Evolutionary conservation across 192 early-diverging fungal species (phyloP).

Genomic region (Coemansia sp.): DNA sequence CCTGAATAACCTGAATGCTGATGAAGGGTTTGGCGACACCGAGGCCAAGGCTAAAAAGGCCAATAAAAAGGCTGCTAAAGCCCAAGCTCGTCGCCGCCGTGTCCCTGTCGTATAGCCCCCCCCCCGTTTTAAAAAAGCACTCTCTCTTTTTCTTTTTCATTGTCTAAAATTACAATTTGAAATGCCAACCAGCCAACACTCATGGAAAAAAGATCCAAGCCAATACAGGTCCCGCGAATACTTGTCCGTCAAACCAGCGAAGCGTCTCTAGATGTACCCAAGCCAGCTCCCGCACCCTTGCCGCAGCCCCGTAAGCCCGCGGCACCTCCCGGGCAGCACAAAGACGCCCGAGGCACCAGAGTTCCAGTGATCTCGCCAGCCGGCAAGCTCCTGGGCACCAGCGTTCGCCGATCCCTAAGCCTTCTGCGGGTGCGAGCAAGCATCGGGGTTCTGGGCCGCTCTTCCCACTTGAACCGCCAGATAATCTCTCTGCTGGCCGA

Average conservation of each 20-base stretch:
- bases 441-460: conserved; percentile 25
- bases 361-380: conserved; percentile 5
- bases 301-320: too few relatives aligned
- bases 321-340: not conserved
- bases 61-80: conserved; percentile 40
- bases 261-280: not conserved
- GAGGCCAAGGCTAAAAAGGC: conserved; percentile 48
- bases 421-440: conserved; percentile 11
- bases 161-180: not conserved
- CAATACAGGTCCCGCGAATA: not conserved
- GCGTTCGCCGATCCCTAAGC: conserved; percentile 14
- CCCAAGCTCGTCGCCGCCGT: conserved; percentile 48
- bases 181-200: conserved; percentile 1
- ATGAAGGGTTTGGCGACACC: conserved; percentile 4
- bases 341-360: not conserved
- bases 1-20: conserved; percentile 2
- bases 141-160: not conserved
- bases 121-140: not conserved
- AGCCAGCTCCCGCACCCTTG: not conserved
- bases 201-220: not conserved
- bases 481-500: not conserved
- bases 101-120: conserved; percentile 16
- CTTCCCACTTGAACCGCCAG: not conserved
- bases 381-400: conserved; percentile 16
- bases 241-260: not conserved